These are phyloP conservation scores for Cytospora piceicola DNA, from an alignment of 2,329 filamentous ascomycete species.

Conservation along the genomic window DNA sequence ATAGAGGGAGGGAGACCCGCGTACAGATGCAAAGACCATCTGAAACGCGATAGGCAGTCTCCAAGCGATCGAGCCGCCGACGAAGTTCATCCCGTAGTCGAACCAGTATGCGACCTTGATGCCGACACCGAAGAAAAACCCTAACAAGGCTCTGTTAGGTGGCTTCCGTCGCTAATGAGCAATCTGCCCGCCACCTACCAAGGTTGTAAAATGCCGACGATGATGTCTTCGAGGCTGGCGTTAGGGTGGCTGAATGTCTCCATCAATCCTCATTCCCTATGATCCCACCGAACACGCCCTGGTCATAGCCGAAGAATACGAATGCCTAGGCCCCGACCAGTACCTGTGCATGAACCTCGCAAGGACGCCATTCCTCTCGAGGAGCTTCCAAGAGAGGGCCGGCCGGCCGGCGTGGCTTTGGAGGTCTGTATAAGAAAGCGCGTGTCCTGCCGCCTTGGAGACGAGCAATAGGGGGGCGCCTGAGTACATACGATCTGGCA, in stretches of 20 bases:
- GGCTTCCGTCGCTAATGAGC: background rate
- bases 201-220: slow-evolving; percentile 49
- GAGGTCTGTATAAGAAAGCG: background rate
- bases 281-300: slow-evolving; percentile 53
- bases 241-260: slow-evolving; percentile 43
- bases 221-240: slow-evolving; percentile 45
- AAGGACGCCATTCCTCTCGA: no score
- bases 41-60: slow-evolving; percentile 41
- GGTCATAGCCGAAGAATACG: slow-evolving; percentile 50
- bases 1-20: background rate
- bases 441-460: background rate
- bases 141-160: slow-evolving; percentile 35
- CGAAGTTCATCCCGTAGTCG: slow-evolving; percentile 40
- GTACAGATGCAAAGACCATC: slow-evolving; percentile 38
- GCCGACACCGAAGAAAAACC: slow-evolving; percentile 42
- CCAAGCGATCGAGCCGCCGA: slow-evolving; percentile 37
- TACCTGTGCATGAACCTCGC: no score
- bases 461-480: background rate
- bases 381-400: background rate
- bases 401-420: no score
- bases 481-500: slow-evolving; percentile 40
- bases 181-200: background rate
- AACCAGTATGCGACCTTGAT: slow-evolving; percentile 40
- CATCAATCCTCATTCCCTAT: slow-evolving; percentile 50
- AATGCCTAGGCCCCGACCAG: slow-evolving; percentile 32